Percentiles rank a stretch among this genome's conserved stretches.
phyloP scores from a whole-genome alignment of 805 yeast species.

The Cyberlindnera euphorbiiphila region DNA sequence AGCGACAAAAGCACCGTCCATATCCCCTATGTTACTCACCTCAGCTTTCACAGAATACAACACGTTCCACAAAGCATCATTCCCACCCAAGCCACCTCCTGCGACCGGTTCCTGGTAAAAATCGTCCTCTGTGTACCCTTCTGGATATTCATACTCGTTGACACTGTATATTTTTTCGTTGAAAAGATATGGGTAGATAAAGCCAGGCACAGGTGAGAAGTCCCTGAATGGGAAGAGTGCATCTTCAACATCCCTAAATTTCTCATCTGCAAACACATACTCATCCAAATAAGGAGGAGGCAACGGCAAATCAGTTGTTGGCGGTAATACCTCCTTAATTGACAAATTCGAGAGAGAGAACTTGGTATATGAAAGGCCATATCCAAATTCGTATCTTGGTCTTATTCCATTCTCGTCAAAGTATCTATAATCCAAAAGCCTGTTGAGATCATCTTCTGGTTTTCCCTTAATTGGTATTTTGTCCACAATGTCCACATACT shows the following conservation, averaged over 20 bases:
- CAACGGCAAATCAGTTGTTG: slow-evolving; percentile 42
- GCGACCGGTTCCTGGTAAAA: slow-evolving; percentile 28
- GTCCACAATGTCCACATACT: slow-evolving; percentile 44
- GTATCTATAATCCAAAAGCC: slow-evolving; percentile 50
- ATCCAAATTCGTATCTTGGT: slow-evolving; percentile 61
- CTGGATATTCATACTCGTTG: slow-evolving; percentile 34
- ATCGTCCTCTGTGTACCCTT: slow-evolving; percentile 33
- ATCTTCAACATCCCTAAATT: slow-evolving; percentile 50
- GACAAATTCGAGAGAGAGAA: slow-evolving; percentile 35
- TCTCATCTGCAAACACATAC: slow-evolving; percentile 40
- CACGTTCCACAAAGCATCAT: slow-evolving; percentile 55
- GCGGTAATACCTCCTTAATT: slow-evolving; percentile 39
- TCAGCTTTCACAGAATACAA: slow-evolving; percentile 23
- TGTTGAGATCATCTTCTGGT: slow-evolving; percentile 34
- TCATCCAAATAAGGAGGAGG: slow-evolving; percentile 45
- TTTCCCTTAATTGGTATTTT: slow-evolving; percentile 33
- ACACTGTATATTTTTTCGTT: slow-evolving; percentile 29
- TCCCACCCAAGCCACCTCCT: slow-evolving; percentile 56
- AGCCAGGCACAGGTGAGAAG: slow-evolving; percentile 50
- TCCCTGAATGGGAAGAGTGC: slow-evolving; percentile 51
- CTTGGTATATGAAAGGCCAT: slow-evolving; percentile 53
- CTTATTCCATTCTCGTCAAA: slow-evolving; percentile 53
- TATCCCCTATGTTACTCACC: slow-evolving; percentile 14
- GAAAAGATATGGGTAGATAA: slow-evolving; percentile 50
- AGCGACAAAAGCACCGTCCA: slow-evolving; percentile 12